A percentile compares a stretch with the other conserved stretches of the same genome.
Conservation (phyloP, 441 rosid genomes). For the Gossypium davidsonii region DNA sequence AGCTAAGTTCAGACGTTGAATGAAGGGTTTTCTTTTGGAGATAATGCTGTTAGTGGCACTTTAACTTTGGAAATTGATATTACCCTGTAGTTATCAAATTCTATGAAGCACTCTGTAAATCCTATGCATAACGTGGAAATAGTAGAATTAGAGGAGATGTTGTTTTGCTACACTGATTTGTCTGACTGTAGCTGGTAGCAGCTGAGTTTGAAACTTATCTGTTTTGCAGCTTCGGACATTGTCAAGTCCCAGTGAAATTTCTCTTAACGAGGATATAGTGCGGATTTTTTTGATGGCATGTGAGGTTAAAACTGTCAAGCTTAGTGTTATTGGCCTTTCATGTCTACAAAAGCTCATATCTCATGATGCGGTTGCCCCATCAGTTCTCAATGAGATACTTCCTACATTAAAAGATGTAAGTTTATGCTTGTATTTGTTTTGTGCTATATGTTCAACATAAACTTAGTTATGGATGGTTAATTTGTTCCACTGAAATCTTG, state of each 20-base stretch:
- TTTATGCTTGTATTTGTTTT: slow-evolving; percentile 12
- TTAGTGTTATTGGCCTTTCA: slow-evolving; percentile 89
- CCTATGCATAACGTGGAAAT: background rate
- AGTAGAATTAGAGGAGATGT: slow-evolving; percentile 3
- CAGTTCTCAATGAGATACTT: slow-evolving; percentile 75
- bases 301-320: slow-evolving; percentile 74
- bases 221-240: slow-evolving; percentile 69
- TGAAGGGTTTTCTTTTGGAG: background rate
- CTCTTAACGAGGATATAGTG: slow-evolving; percentile 76
- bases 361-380: slow-evolving; percentile 84
- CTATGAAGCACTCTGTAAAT: background rate
- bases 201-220: slow-evolving; percentile 1
- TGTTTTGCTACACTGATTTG: background rate
- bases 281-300: slow-evolving; percentile 90
- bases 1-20: background rate
- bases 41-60: background rate
- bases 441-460: background rate
- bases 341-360: slow-evolving; percentile 95
- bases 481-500: background rate
- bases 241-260: slow-evolving; percentile 81
- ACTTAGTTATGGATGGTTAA: background rate
- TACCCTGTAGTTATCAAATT: background rate
- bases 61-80: background rate
- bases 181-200: background rate
- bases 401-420: slow-evolving; percentile 80